Conservation (phyloP, 2,329 filamentous ascomycete genomes). For the Tolypocladium amazonense region DNA sequence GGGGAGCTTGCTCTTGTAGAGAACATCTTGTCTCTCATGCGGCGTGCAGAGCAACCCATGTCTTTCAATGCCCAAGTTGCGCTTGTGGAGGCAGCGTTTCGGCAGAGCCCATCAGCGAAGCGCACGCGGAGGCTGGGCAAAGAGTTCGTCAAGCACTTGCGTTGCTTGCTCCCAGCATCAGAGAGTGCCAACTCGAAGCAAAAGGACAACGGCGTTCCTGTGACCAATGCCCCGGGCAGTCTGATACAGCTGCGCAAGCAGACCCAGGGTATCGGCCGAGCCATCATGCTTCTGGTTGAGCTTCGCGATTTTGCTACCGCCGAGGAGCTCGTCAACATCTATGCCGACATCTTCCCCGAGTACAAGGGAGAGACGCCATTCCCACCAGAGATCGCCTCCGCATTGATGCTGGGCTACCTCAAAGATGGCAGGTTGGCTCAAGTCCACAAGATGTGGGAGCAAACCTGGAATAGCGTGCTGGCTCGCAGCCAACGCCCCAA, state of each 20-base stretch:
- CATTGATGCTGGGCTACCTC: constrained; percentile 58
- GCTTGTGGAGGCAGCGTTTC: constrained; percentile 28
- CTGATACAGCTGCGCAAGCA: constrained; percentile 14
- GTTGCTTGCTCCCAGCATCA: constrained; percentile 6
- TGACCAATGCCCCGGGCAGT: constrained; percentile 4
- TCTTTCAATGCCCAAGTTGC: constrained; percentile 32
- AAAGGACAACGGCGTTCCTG: background rate
- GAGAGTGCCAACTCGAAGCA: background rate
- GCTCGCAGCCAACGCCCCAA: constrained; percentile 16
- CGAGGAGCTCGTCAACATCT: constrained; percentile 45
- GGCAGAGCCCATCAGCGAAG: constrained; percentile 11
- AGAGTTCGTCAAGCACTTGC: constrained; percentile 19
- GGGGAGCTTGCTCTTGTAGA: constrained; percentile 31
- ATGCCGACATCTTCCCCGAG: constrained; percentile 29
- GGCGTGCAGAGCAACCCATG: constrained; percentile 26
- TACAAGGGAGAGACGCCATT: constrained; percentile 22
- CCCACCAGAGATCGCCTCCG: constrained; percentile 45
- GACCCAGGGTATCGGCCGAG: constrained; percentile 18
- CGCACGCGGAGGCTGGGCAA: constrained; percentile 14
- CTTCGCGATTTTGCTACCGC: constrained; percentile 40
- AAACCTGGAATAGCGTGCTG: constrained; percentile 44
- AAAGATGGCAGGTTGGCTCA: constrained; percentile 45
- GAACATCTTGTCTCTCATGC: constrained; percentile 31
- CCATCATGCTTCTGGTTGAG: constrained; percentile 22
- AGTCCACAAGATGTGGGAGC: constrained; percentile 56